Evolutionary conservation across 345 rosid species (phyloP).

Genomic region (Lumnitzera racemosa): DNA sequence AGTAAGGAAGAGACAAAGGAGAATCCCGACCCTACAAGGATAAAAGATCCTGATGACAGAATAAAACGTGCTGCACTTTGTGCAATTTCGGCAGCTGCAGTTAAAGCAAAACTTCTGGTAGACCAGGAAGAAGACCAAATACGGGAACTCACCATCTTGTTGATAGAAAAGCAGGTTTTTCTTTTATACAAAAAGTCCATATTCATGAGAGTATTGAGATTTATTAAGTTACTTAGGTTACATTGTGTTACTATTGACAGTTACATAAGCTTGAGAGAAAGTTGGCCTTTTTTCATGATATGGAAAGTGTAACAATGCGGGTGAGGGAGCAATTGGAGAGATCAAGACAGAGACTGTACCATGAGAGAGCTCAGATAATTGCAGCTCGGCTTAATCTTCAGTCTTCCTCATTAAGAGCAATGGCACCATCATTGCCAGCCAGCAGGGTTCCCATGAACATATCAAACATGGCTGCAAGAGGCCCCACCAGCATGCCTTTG

Average conservation of each 20-base stretch:
- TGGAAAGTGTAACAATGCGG: slow-evolving; percentile 55
- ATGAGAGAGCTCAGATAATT: slow-evolving; percentile 89
- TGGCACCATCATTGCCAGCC: slow-evolving; percentile 48
- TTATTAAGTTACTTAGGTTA: not conserved
- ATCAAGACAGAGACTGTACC: slow-evolving; percentile 81
- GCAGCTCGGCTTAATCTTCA: slow-evolving; percentile 75
- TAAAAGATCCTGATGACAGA: slow-evolving; percentile 45
- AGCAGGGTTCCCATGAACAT: slow-evolving; percentile 63
- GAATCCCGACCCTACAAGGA: slow-evolving; percentile 30
- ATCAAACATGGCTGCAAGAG: slow-evolving; percentile 56
- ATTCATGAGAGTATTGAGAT: too few relatives aligned
- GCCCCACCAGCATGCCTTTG: slow-evolving; percentile 49
- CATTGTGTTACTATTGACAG: slow-evolving; percentile 24
- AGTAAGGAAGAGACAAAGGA: slow-evolving; percentile 28
- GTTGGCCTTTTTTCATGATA: slow-evolving; percentile 71
- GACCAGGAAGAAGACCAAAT: slow-evolving; percentile 83
- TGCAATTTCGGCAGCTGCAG: slow-evolving; percentile 91
- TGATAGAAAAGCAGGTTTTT: slow-evolving; percentile 85
- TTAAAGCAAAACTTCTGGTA: slow-evolving; percentile 83
- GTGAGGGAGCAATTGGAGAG: slow-evolving; percentile 88
- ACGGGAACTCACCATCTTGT: slow-evolving; percentile 53
- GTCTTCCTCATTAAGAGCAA: slow-evolving; percentile 50
- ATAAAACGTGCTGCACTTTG: slow-evolving; percentile 72
- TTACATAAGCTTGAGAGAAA: slow-evolving; percentile 82
- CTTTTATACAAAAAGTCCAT: not conserved